Base-by-base conservation (phyloP, 225 moss, liverwort and hornwort species). In the Physcomitrium patens region DNA sequence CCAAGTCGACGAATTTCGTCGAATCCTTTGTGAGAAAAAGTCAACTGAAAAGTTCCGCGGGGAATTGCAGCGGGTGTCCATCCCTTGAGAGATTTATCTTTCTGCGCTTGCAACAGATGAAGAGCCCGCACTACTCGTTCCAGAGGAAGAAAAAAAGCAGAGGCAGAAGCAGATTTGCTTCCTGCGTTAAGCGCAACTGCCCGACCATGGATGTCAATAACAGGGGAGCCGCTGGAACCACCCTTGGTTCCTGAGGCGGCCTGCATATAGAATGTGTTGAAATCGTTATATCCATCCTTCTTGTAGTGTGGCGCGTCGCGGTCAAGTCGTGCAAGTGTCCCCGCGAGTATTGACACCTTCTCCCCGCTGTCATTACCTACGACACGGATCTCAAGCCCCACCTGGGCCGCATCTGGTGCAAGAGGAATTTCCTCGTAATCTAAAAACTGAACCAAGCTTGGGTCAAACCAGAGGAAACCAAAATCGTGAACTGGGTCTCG, bases 351-450 rank as follows among this genome's bases (percentile, higher is more conserved):
- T 1, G 95, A 93, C 59, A 95, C 90, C 69, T 95, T 95, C 65
- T 95, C 95, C 46, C 95, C 95, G n/a, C 93, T 93, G 42, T 95
- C 95, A 67, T 95, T 95, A 2, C 95, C 95, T 4, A 95, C 95
- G 2, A 95, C 95, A 6, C 95, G 93, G 70, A 95, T 93, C 78
- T 95, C 95, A 17, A 95, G 83, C 14, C 95, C 95, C 5, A 95
- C 95, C 0, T 85, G 88, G 7, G 93, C 93, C 19, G 83, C 88
- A 53, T 95, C 89, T 0, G 95, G 95, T 14, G 95, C 88, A 45
- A 95, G 78, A 14, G 87, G 85, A 23, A 95, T 95, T 69, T 91
- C 95, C 10, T 93, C 95, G 61, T 90, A 95, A 19, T 91, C 89
- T 55, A 95, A 80, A 65, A 95, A 95, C 16, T 95, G 93, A 28